Conservation (phyloP, 257 asterid genomes). For the Schizonepeta tenuifolia region DNA sequence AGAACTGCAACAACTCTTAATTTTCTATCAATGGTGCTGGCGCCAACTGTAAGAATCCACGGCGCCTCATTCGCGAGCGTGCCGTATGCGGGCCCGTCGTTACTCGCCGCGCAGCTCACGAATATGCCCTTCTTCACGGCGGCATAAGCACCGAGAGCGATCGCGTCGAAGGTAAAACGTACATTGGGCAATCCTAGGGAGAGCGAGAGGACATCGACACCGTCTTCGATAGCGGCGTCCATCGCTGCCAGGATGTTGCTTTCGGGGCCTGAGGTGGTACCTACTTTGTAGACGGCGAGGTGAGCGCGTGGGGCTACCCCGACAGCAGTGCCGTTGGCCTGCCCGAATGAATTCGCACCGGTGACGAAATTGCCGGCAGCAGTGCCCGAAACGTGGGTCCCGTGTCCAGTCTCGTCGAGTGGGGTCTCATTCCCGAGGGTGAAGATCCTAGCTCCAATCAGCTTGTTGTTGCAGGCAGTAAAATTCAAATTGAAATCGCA, state of each 20-base stretch:
- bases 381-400: slow-evolving; percentile 51
- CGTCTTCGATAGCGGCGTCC: slow-evolving; percentile 45
- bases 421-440: slow-evolving; percentile 3
- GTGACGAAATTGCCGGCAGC: slow-evolving; percentile 53
- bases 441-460: neutral
- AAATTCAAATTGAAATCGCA: no score
- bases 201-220: slow-evolving; percentile 41
- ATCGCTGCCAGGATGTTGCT: slow-evolving; percentile 45
- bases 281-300: slow-evolving; percentile 45
- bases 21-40: slow-evolving; percentile 44
- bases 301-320: slow-evolving; percentile 56
- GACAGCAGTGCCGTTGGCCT: slow-evolving; percentile 52
- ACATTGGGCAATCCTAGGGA: slow-evolving; percentile 14
- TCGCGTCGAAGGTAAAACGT: slow-evolving; percentile 9
- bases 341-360: slow-evolving; percentile 40
- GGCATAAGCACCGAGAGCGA: slow-evolving; percentile 41
- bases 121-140: slow-evolving; percentile 47
- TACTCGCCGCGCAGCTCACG: slow-evolving; percentile 46
- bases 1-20: slow-evolving; percentile 33
- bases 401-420: slow-evolving; percentile 41
- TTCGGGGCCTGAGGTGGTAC: neutral
- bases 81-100: neutral
- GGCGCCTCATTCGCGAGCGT: slow-evolving; percentile 41
- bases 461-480: no score
- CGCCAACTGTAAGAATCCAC: slow-evolving; percentile 54